Conservation (phyloP, 768 basidiomycete genomes). For the Mycena filopes region DNA sequence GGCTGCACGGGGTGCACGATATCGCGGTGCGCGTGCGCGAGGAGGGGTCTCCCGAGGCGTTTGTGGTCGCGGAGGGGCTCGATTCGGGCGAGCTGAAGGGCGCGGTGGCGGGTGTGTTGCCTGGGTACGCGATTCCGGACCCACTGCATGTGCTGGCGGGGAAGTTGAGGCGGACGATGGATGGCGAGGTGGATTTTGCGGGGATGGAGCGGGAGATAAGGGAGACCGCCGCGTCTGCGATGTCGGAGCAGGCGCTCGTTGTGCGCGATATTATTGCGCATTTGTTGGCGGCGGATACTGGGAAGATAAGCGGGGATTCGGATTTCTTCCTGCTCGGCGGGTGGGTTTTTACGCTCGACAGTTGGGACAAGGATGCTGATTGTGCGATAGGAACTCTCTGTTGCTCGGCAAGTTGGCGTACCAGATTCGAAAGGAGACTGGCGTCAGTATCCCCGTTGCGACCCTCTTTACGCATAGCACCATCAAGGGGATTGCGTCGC, state of each 20-base stretch:
- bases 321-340: constrained; percentile 57
- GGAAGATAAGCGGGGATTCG: constrained; percentile 43
- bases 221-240: constrained; percentile 31
- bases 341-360: neutral
- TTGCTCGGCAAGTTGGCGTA: constrained; percentile 56
- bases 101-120: constrained; percentile 39
- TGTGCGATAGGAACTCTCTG: constrained; percentile 46
- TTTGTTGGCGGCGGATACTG: constrained; percentile 43
- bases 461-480: constrained; percentile 56
- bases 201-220: constrained; percentile 43
- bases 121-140: constrained; percentile 54
- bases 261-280: constrained; percentile 49
- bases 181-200: constrained; percentile 45
- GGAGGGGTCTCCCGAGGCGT: constrained; percentile 50
- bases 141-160: constrained; percentile 45
- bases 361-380: neutral
- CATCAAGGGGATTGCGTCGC: constrained; percentile 50
- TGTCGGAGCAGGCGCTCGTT: constrained; percentile 44
- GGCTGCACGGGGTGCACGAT: constrained; percentile 47
- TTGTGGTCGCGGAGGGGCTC: constrained; percentile 43
- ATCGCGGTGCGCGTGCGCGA: constrained; percentile 43
- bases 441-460: constrained; percentile 48
- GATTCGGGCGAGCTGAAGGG: constrained; percentile 37
- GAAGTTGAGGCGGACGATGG: constrained; percentile 29
- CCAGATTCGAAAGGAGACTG: constrained; percentile 51